Conservation (phyloP, 345 rosid genomes). For the Eucalyptus curtisii region DNA sequence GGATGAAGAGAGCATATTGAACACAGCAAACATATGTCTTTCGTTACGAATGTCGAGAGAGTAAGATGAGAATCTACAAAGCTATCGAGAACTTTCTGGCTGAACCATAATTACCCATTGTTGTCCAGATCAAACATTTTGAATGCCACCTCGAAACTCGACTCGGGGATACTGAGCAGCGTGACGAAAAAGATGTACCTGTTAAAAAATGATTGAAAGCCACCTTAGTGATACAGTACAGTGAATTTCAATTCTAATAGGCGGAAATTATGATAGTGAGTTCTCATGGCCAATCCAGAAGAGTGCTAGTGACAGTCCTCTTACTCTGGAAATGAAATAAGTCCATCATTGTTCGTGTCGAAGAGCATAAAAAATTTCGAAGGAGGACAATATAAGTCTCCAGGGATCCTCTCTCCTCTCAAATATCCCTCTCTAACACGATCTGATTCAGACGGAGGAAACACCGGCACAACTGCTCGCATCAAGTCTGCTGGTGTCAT, state of each 20-base stretch:
- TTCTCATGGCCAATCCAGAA: background rate
- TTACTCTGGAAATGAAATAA: slow-evolving; percentile 55
- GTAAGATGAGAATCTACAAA: background rate
- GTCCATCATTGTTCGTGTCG: slow-evolving; percentile 51
- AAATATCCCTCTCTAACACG: slow-evolving; percentile 43
- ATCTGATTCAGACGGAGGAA: slow-evolving; percentile 56
- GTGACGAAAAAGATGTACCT: slow-evolving; percentile 63
- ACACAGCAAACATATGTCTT: background rate
- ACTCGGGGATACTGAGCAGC: slow-evolving; percentile 62
- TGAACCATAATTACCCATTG: slow-evolving; percentile 25
- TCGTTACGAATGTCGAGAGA: background rate
- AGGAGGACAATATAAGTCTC: slow-evolving; percentile 40
- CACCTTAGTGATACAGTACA: background rate
- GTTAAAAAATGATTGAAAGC: background rate
- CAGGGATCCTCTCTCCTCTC: slow-evolving; percentile 32
- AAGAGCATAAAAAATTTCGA: slow-evolving; percentile 66
- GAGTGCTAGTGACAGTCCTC: background rate
- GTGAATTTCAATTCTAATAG: background rate
- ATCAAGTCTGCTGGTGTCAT: slow-evolving; percentile 60
- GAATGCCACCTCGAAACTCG: slow-evolving; percentile 50
- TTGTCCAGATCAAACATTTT: slow-evolving; percentile 59
- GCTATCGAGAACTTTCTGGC: background rate
- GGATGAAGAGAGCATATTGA: background rate
- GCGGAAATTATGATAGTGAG: background rate
- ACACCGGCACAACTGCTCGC: slow-evolving; percentile 70